Percentiles rank a stretch among this genome's conserved stretches.
Conservation (phyloP, 2,329 filamentous ascomycete genomes). For the Monilinia polystroma region DNA sequence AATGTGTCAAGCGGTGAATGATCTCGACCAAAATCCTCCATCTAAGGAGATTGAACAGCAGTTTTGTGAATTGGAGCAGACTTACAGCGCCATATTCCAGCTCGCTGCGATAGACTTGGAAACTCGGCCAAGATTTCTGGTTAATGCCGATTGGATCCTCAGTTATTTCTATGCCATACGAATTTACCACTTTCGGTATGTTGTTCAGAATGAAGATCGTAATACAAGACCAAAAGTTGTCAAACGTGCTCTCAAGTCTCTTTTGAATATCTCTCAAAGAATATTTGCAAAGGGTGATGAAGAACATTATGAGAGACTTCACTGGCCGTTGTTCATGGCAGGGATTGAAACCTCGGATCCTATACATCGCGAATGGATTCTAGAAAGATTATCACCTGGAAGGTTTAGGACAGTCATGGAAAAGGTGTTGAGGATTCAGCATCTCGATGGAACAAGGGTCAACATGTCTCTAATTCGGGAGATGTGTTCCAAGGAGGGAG, state of each 20-base stretch:
- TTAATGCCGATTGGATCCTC: constrained; percentile 16
- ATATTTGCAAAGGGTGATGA: constrained; percentile 14
- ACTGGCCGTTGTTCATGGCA: constrained; percentile 26
- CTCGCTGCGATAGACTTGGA: neutral
- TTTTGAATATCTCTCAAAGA: constrained; percentile 14
- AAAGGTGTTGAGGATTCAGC: constrained; percentile 16
- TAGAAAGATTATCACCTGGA: constrained; percentile 4
- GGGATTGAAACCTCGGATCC: constrained; percentile 24
- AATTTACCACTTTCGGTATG: constrained; percentile 16
- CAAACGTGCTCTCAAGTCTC: constrained; percentile 12
- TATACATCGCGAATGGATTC: constrained; percentile 24
- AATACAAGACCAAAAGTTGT: constrained; percentile 7
- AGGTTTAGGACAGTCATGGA: constrained; percentile 16
- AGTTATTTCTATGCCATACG: constrained; percentile 18
- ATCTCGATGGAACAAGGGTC: constrained; percentile 6
- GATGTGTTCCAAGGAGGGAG: constrained; percentile 18
- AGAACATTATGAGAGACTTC: constrained; percentile 21
- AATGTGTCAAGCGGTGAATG: constrained; percentile 11
- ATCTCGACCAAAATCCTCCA: neutral
- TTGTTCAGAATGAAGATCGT: neutral
- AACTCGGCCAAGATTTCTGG: constrained; percentile 4
- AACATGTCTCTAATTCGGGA: constrained; percentile 14
- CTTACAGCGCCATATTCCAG: constrained; percentile 1
- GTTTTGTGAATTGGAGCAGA: constrained; percentile 1
- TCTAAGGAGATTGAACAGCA: neutral